Base-by-base conservation (phyloP, 129 eudicot species). In the Solidago caesia region DNA sequence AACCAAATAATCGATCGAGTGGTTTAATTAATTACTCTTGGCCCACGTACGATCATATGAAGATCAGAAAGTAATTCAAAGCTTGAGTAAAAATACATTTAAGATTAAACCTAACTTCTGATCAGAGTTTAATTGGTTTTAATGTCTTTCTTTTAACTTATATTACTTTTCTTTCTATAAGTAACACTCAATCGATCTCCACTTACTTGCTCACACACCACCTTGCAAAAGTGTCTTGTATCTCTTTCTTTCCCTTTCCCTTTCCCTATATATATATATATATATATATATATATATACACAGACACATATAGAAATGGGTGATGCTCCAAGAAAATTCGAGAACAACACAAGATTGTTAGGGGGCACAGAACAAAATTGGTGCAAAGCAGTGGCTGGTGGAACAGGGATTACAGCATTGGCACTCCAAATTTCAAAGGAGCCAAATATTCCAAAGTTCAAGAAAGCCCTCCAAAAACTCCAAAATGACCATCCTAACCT, bases 401-500 rank as follows among this genome's bases (percentile, higher is more conserved):
- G 91, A 56, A 87, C 89, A 8, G 91, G 88, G 2, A 76, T 76
- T 25, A 66, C 88, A 16, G 80, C 84, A 42, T 71, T 87, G 52
- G 86, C 83, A 42, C 85, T 87, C 39, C 83, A 79, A 77, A 41
- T 87, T 8, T 77, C 87, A 7, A 87, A 84, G 44, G 74, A 83
- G 6, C 85, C 77, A 44, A 47, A 84, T 21, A 47, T 46, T 66
- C 14, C 78, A 56, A 41, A 51, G 39, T 64, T 87, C 72, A 79
- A 77, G 12, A 76, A 84, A 44, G 79, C 87, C 66, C 87, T 87
- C 62, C 42, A 67, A 8, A 84, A 82, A 73, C 79, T 87, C 72
- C 86, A 81, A 61, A 82, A 79, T 67, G 69, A 79, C 70, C 92
- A 87, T 71, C 92, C 89, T 15, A 69, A 41, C 83, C 92, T 87